Base-by-base conservation (phyloP, 768 basidiomycete species). In the Xerocomellus dryophilus region DNA sequence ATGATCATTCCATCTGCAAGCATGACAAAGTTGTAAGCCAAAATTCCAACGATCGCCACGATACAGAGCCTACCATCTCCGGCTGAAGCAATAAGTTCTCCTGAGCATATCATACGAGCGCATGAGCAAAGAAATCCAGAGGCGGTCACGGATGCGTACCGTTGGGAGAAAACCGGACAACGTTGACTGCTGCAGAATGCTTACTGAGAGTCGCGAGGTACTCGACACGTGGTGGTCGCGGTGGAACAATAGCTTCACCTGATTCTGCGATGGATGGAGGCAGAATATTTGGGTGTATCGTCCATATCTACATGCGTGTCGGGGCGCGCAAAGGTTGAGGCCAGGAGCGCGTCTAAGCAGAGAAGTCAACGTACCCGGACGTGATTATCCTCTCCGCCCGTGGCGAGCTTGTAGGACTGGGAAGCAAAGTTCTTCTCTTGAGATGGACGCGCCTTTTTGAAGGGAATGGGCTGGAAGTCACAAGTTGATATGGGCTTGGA, bases 331-430 rank as follows among this genome's bases (percentile, higher is more conserved):
- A 51, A 40, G 29, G 31, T 23, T 50, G 49, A 59, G 43, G 45
- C 41, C 35, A 41, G 43, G 47, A 47, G 38, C 60, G 60, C 53
- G 59, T 59, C 54, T 25, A 41, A 47, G 25, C 8, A 2, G 29
- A 54, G 36, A 46, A 39, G 50, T 56, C 48, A 44, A 85, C 95
- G 73, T 66, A 97, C 95, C 70, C 97, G 78, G 65, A 99, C 93
- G 76, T 95, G 88, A 65, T 94, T 97, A 67, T 99, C 97, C 67
- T 96, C 96, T 43, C 97, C 97, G 12, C 86, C 93, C 0, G 97
- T 98, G 1, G 94, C 97, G 18, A 99, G 76, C 61, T 89, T 81
- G 75, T 97, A 98, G n/a, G 84, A 73, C 74, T 92, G 87, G 18
- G 77, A 75, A 9, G 81, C 79, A 66, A 80, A 89, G 58, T 74